Evolutionary conservation across 2,329 filamentous ascomycete species (phyloP).

Genomic region (Fusarium caatingaense): DNA sequence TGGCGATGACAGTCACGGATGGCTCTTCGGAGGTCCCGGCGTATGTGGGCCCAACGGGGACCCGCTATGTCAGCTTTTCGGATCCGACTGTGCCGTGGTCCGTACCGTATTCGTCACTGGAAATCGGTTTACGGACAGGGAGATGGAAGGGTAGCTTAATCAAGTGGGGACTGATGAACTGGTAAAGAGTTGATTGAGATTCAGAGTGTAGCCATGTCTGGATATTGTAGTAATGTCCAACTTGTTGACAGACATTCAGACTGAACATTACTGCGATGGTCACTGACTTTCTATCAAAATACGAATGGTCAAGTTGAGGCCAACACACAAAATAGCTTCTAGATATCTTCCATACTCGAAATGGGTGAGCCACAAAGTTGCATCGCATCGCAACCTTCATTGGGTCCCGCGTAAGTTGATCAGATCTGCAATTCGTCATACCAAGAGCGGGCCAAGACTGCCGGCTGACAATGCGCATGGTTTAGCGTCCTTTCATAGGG

Average conservation of each 20-base stretch:
- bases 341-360: slow-evolving; percentile 6
- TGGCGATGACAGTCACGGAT: slow-evolving; percentile 20
- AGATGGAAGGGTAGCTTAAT: background rate
- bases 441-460: slow-evolving; percentile 35
- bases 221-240: background rate
- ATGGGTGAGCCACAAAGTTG: slow-evolving; percentile 17
- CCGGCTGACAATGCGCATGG: slow-evolving; percentile 30
- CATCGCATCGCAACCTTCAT: slow-evolving; percentile 18
- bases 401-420: slow-evolving; percentile 18
- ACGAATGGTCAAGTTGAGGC: slow-evolving; percentile 8
- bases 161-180: background rate
- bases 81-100: slow-evolving; percentile 34
- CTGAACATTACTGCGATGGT: background rate
- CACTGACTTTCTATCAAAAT: slow-evolving; percentile 6
- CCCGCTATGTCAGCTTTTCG: slow-evolving; percentile 27
- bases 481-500: slow-evolving; percentile 36
- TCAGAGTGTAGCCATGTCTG: background rate
- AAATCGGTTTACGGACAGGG: slow-evolving; percentile 21
- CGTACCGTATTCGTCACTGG: slow-evolving; percentile 18
- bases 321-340: slow-evolving; percentile 15
- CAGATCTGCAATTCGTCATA: slow-evolving; percentile 38
- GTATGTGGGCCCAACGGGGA: background rate
- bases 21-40: slow-evolving; percentile 1
- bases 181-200: background rate
- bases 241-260: background rate